Evolutionary conservation across 2,329 filamentous ascomycete genomes (phyloP).

Genomic region (Aureobasidium sp.): DNA sequence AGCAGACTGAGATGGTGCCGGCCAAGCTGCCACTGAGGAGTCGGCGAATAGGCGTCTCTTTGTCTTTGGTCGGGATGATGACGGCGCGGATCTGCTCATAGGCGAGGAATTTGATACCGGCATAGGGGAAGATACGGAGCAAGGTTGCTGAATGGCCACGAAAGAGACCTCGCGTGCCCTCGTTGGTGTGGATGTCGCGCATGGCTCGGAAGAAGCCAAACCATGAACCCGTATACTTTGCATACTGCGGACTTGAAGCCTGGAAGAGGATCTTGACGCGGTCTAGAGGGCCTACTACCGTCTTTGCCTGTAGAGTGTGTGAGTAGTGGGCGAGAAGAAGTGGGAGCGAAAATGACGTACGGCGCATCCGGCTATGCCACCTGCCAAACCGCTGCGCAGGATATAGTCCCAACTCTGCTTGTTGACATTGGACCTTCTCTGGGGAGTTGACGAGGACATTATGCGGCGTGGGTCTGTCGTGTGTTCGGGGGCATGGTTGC

Average conservation of each 20-base stretch:
- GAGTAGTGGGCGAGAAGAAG: not conserved
- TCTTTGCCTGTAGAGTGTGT: conserved; percentile 65
- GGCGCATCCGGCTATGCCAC: conserved; percentile 84
- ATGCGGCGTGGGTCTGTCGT: conserved; percentile 36
- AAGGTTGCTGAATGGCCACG: conserved; percentile 92
- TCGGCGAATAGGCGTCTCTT: conserved; percentile 75
- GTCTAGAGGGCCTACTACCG: conserved; percentile 88
- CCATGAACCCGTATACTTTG: conserved; percentile 88
- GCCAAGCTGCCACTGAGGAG: conserved; percentile 67
- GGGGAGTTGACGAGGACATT: conserved; percentile 26
- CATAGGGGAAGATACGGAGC: conserved; percentile 92
- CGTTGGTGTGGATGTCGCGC: conserved; percentile 68
- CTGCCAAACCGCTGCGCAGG: conserved; percentile 74
- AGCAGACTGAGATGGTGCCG: conserved; percentile 86
- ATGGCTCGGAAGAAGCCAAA: conserved; percentile 75
- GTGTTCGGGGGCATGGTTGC: conserved; percentile 28
- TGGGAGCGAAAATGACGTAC: conserved; percentile 47
- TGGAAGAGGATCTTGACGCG: conserved; percentile 99
- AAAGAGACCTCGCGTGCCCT: conserved; percentile 73
- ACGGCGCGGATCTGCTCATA: conserved; percentile 89
- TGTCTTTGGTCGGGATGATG: conserved; percentile 61
- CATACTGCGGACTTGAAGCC: conserved; percentile 85
- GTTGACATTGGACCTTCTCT: conserved; percentile 48
- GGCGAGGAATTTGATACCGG: conserved; percentile 93
- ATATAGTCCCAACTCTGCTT: conserved; percentile 78